Evolutionary conservation across 139 green algal species (phyloP).

Genomic region (Coelastrella sp.): DNA sequence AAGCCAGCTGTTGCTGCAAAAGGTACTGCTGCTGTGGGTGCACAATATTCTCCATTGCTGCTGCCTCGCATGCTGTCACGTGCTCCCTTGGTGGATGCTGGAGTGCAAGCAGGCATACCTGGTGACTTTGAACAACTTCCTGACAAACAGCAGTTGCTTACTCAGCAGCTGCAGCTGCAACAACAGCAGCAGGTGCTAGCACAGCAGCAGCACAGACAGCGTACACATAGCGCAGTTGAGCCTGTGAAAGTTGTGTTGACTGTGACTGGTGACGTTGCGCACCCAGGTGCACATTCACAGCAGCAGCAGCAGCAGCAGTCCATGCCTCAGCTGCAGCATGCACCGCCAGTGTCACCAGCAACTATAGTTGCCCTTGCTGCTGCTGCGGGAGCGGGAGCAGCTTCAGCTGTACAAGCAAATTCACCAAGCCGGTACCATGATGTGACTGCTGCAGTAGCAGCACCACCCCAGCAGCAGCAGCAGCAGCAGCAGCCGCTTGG

Average conservation of each 20-base stretch:
- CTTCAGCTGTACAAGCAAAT: neutral
- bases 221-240: no score
- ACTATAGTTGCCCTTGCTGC: slow-evolving; percentile 6
- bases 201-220: no score
- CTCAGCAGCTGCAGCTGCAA: neutral
- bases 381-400: slow-evolving; percentile 17
- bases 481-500: slow-evolving; percentile 7
- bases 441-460: neutral
- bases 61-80: slow-evolving; percentile 22
- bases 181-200: no score
- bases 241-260: no score
- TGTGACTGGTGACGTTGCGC: no score
- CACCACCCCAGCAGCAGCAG: neutral
- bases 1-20: neutral
- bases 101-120: slow-evolving; percentile 20
- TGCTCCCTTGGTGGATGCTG: slow-evolving; percentile 3
- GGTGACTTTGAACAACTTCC: slow-evolving; percentile 1
- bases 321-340: slow-evolving; percentile 28
- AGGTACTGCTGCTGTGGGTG: no score
- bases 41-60: no score
- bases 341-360: neutral
- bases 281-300: neutral
- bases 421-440: neutral
- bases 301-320: slow-evolving; percentile 17
- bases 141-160: neutral